Percentiles rank a stretch among this genome's conserved stretches.
These are phyloP conservation scores for Starmerella powellii DNA, from an alignment of 805 yeast species.

Conservation along the genomic window DNA sequence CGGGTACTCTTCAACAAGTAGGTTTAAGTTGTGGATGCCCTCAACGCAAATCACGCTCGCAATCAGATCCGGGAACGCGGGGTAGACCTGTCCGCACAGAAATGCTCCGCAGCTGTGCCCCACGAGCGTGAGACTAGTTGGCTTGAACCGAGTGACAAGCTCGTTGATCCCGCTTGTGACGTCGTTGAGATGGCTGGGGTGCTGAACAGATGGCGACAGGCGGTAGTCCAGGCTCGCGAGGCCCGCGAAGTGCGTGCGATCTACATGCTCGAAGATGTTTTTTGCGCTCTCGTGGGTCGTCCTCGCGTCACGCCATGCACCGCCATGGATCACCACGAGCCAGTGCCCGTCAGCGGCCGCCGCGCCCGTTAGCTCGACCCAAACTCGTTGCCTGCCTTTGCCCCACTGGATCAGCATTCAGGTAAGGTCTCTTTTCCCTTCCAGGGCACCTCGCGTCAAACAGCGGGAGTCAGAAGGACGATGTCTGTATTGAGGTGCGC, in stretches of 20 bases:
- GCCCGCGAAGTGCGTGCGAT: conserved; percentile 15
- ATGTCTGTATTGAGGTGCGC: no score
- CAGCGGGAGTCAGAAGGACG: no score
- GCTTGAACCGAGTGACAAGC: conserved; percentile 20
- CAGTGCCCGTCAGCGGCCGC: conserved; percentile 18
- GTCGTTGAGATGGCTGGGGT: conserved; percentile 53
- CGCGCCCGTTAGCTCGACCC: background rate
- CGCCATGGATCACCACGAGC: conserved; percentile 65
- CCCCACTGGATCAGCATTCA: conserved; percentile 8
- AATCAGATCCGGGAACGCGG: conserved; percentile 1
- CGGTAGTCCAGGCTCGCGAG: conserved; percentile 49
- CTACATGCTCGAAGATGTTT: conserved; percentile 21
- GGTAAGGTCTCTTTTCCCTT: no score
- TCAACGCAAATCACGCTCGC: conserved; percentile 34
- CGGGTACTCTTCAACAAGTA: conserved; percentile 50
- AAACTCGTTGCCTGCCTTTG: conserved; percentile 4
- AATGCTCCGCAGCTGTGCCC: conserved; percentile 85
- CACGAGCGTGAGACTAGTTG: conserved; percentile 31
- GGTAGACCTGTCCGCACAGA: conserved; percentile 37
- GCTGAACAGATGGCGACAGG: conserved; percentile 47
- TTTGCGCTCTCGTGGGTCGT: conserved; percentile 50
- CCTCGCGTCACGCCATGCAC: conserved; percentile 70
- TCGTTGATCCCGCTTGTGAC: conserved; percentile 35
- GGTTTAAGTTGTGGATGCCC: conserved; percentile 52
- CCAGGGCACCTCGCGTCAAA: no score